Evolutionary conservation across 129 eudicot species (phyloP).

Genomic region (Centrapalus pauciflorus): DNA sequence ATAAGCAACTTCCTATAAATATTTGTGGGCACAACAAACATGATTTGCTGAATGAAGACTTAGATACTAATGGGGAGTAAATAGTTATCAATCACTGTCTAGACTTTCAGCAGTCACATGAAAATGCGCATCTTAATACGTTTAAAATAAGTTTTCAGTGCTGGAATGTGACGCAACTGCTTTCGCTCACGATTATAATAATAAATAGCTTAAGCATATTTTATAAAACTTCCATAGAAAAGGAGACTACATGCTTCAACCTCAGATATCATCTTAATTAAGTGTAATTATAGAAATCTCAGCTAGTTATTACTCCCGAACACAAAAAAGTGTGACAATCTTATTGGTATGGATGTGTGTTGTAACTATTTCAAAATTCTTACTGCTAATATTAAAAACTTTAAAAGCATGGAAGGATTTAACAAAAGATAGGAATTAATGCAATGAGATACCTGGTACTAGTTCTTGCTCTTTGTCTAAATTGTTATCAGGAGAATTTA

Average conservation of each 20-base stretch:
- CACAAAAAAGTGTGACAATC: not conserved
- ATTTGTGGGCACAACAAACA: not conserved
- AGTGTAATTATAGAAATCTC: not conserved
- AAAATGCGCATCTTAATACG: too few species aligned
- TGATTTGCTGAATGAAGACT: not conserved
- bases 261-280: not conserved
- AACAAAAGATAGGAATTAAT: not conserved
- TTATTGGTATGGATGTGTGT: not conserved
- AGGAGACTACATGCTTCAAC: not conserved
- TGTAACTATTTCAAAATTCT: not conserved
- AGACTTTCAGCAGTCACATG: not conserved
- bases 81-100: not conserved
- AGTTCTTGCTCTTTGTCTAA: conserved; percentile 66
- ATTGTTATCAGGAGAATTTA: conserved; percentile 41
- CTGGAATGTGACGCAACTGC: too few species aligned
- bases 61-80: not conserved
- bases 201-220: too few species aligned
- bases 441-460: conserved; percentile 46
- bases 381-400: not conserved
- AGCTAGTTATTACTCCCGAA: not conserved
- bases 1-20: conserved; percentile 7
- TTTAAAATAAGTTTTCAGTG: too few species aligned
- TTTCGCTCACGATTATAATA: too few species aligned
- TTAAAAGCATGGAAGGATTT: not conserved
- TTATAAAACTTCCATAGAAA: not conserved